Percentiles rank a stretch among this genome's conserved stretches.
Evolutionary conservation across 768 basidiomycete species (phyloP).

Genomic region (Auriculariales sp.): DNA sequence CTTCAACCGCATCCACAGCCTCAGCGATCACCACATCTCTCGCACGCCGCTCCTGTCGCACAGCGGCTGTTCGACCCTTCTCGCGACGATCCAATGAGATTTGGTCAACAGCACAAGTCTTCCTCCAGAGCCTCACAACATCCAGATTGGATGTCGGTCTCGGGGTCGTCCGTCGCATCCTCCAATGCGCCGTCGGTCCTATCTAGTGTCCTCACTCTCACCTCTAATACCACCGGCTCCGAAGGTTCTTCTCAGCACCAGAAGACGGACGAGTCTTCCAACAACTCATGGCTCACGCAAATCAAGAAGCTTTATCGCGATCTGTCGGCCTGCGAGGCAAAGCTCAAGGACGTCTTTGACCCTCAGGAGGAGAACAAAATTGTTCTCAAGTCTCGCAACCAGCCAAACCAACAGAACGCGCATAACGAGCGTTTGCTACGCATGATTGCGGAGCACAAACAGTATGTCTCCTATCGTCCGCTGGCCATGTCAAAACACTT

Average conservation of each 20-base stretch:
- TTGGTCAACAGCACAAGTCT: constrained; percentile 19
- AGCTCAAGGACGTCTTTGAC: constrained; percentile 38
- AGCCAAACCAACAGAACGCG: constrained; percentile 23
- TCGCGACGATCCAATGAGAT: constrained; percentile 82
- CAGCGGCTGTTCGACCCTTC: constrained; percentile 69
- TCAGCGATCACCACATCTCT: constrained; percentile 15
- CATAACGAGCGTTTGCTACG: constrained; percentile 67
- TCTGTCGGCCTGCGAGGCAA: constrained; percentile 67
- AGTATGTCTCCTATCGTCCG: constrained; percentile 30
- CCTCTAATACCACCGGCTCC: constrained; percentile 9
- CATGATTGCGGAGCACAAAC: constrained; percentile 67
- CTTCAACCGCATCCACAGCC: constrained; percentile 34
- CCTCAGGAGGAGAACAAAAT: constrained; percentile 33
- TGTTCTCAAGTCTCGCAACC: constrained; percentile 18
- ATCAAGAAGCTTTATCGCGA: constrained; percentile 74
- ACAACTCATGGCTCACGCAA: constrained; percentile 55
- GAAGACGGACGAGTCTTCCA: constrained; percentile 27
- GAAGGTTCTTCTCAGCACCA: constrained; percentile 40
- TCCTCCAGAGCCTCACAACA: constrained; percentile 6
- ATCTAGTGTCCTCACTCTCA: constrained; percentile 12
- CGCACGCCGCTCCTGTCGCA: constrained; percentile 14
- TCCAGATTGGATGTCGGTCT: constrained; percentile 58
- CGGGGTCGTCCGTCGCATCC: constrained; percentile 57
- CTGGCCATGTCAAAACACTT: too few species aligned
- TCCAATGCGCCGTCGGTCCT: constrained; percentile 22